Base-by-base conservation (phyloP, 306 rosid genomes). In the Pyrus bretschneideri region DNA sequence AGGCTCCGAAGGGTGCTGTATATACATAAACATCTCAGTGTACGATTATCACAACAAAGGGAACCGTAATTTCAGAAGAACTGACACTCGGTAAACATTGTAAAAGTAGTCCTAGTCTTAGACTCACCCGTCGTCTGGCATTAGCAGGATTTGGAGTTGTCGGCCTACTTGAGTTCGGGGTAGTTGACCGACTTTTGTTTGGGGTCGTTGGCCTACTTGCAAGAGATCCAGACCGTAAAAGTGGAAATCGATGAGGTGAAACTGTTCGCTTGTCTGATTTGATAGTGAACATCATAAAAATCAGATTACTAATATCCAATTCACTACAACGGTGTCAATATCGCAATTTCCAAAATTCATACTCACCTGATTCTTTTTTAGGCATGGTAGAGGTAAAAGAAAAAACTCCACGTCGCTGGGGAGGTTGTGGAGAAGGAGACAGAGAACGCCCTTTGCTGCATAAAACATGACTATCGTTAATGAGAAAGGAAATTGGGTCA, bases 191-290 rank as follows among this genome's bases (percentile, higher is more conserved):
- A 42, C 86, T 91, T 57, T 86, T 78, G 72, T 81, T 92, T 21
- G 96, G 98, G 42, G 93, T 92, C 31, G 82, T 69, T 12, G 93
- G 72, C 83, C 93, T 85, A 85, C 91, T 89, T 73, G 93, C 87
- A 75, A 91, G 91, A 38, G 98, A 96, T 74, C 93, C 99, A 21
- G 91, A 83, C 13, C 98, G 93, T 73, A 91, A n/a, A 81, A 96
- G 99, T 14, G 98, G 99, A 88, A 93, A 96, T 65, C 97, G 88
- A 77, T 93, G 83, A 10, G 99, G 99, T 14, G 99, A 96, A 78
- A 93, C 92, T 1, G 97, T 70, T 61, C 97, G 87, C 84, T 88
- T 96, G 31, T 93, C 99, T 93, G 81, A 59, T 77, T 59, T 68
- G 27, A 74, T 74, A 54, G 84, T 67, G 64, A 76, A 76, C 75